Evolutionary conservation across 202 grass and related monocot species (phyloP), one percentile per base, ranked within the genome.

Genomic region (Carex arenaria): DNA sequence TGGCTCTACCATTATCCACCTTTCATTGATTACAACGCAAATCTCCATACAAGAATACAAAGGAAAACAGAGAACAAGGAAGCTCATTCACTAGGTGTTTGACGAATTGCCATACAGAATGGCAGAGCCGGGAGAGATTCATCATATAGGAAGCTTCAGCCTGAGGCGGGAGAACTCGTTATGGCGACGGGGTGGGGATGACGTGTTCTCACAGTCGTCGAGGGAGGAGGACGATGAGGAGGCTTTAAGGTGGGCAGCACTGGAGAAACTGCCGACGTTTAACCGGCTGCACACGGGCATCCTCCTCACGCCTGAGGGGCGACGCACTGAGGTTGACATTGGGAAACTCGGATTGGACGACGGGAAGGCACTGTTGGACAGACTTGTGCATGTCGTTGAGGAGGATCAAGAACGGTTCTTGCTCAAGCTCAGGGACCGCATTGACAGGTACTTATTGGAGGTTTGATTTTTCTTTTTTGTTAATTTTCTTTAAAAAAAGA

Each of bases 171-270:
- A 85, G 45, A 72, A 78, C 66, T 97, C 94, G 42, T 38, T 94
- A 17, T 97, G 92, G 92, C 86, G 89, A 0, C 82, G 86, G 6
- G 81, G 19, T 3, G 63, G 85, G 4, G 85, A 87, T 23, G 88
- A 92, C 51, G 88, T 88, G 59, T 92, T 97, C 94, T 97, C 94
- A 47, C 61, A 13, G 66, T 87, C 88, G 67, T 92, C 93, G 72
- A 83, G 89, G 81, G 96, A 94, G 31, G 91, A 99, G 42, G 91
- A 99, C 67, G 96, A 99, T 79, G 96, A 99, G 84, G 93, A 95
- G 88, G 93, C 96, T 40, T 82, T 99, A 72, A 80, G 79, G 79
- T 99, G 96, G 96, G 96, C 96, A 18, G 96, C 96, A 68, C 85
- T 99, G 20, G 96, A 99, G 93, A 90, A 88, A 65, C 91, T 98